Percentiles rank a stretch among this genome's conserved stretches.
These are phyloP conservation scores for Trametes pubescens DNA, from an alignment of 1,284 basidiomycete species.

Conservation along the genomic window DNA sequence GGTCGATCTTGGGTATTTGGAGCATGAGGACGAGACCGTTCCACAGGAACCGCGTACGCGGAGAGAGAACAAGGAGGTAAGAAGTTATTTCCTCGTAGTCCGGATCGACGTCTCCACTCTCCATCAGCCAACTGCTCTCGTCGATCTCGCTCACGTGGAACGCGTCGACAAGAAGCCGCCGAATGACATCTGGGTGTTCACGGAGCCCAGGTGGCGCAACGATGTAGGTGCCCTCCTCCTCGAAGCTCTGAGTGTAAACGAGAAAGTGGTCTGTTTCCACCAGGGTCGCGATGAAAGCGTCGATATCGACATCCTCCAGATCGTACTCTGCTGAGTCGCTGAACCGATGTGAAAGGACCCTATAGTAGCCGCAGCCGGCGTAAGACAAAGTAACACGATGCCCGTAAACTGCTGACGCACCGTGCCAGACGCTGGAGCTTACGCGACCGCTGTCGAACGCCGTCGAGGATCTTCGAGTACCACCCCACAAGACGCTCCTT, in stretches of 20 bases:
- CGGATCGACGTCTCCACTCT: conserved; percentile 56
- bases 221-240: conserved; percentile 94
- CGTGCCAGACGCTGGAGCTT: conserved; percentile 94
- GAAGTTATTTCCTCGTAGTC: conserved; percentile 63
- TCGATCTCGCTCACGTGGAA: conserved; percentile 78
- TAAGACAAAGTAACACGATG: background rate
- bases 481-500: conserved; percentile 86
- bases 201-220: conserved; percentile 87
- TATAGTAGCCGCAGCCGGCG: conserved; percentile 39
- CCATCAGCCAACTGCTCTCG: conserved; percentile 64
- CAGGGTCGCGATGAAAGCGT: conserved; percentile 82
- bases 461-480: conserved; percentile 95
- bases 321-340: conserved; percentile 96
- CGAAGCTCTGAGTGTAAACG: conserved; percentile 90
- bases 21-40: conserved; percentile 87
- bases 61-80: conserved; percentile 91
- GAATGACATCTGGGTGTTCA: conserved; percentile 84
- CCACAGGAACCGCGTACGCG: conserved; percentile 92
- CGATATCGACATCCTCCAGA: conserved; percentile 83
- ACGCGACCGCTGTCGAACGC: conserved; percentile 90
- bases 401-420: conserved; percentile 51
- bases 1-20: conserved; percentile 73
- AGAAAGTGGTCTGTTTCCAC: conserved; percentile 93
- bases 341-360: conserved; percentile 86
- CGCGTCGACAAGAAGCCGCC: conserved; percentile 84